Evolutionary conservation across 441 rosid genomes (phyloP), one percentile per base, ranked within the genome.

Genomic region (Biscutella auriculata): DNA sequence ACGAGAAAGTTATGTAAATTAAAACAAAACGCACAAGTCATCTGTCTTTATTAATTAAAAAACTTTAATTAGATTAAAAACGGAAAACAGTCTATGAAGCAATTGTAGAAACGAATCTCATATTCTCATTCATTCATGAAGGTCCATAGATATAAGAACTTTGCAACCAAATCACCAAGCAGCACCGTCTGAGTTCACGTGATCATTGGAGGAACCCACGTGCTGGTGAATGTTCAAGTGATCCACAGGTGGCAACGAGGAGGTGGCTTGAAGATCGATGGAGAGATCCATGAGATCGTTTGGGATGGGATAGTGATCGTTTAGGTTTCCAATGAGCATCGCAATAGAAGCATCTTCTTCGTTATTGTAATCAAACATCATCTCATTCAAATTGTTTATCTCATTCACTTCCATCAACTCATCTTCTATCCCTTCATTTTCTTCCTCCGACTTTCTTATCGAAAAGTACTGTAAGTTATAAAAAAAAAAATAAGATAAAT

Each of bases 321-420:
- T 62, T 29, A 84, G 80, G 42, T 87, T 79, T 57, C 78, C 83
- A 1, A 78, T 67, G 4, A 84, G 82, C 33, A 78, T 58, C 10
- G 73, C 83, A 19, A 87, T 40, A 14, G 82, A 73, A 40, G 73
- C 74, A 25, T 81, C 83, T 42, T 81, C 92, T 50, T 81, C 95
- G 8, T 82, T 34, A 60, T 47, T 50, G 56, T 61, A 29, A n/a
- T 49, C 65, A 6, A 54, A 10, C 8, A 54, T 58, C 5, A 37
- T 42, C 9, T 29, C 37, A 3, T 48, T 37, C 7, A 5, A 10
- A 25, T 42, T n/a, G 46, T 57, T 6, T 19, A 41, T 25, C 6
- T 55, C 34, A 32, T 53, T 50, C 40, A 43, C n/a, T 42, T 55
- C 52, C 30, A 29, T 34, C 35, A 14, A 11, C 2, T 52, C 61